Percentiles rank a stretch among this genome's conserved stretches.
These are phyloP conservation scores for Allantophomopsis lycopodina DNA, from an alignment of 2,329 filamentous ascomycete species.

Conservation along the genomic window DNA sequence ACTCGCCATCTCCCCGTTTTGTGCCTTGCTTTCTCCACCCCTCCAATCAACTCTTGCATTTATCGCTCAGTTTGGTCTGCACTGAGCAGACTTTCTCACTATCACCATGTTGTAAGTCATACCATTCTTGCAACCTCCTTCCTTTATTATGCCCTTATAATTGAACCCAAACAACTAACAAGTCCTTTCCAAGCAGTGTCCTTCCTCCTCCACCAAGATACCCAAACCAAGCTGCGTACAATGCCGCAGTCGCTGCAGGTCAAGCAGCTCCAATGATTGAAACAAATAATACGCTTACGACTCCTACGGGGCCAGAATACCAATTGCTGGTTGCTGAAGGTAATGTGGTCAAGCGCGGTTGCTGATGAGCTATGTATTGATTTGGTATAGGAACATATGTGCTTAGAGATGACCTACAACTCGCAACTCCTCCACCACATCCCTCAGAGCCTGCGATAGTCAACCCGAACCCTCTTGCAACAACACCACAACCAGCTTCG, in stretches of 20 bases:
- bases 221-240: constrained; percentile 58
- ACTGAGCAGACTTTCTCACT: constrained; percentile 5
- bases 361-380: constrained; percentile 5
- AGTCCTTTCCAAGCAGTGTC: constrained; percentile 38
- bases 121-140: too few species aligned
- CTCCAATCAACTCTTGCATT: too few species aligned
- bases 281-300: constrained; percentile 79
- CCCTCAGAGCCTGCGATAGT: constrained; percentile 80
- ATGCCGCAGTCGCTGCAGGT: constrained; percentile 55
- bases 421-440: constrained; percentile 89
- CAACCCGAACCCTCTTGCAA: constrained; percentile 85
- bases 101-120: constrained; percentile 16
- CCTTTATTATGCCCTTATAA: not conserved
- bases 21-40: too few species aligned
- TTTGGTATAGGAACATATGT: constrained; percentile 63
- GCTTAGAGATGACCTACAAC: constrained; percentile 78
- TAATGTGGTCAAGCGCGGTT: constrained; percentile 16
- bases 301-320: constrained; percentile 70
- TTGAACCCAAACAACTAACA: constrained; percentile 8
- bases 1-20: too few species aligned
- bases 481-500: constrained; percentile 69
- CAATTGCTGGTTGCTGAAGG: constrained; percentile 92
- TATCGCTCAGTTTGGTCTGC: constrained; percentile 30
- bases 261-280: constrained; percentile 68
- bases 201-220: constrained; percentile 78